Evolutionary conservation across 306 rosid species (phyloP).

Genomic region (Neltuma alba): DNA sequence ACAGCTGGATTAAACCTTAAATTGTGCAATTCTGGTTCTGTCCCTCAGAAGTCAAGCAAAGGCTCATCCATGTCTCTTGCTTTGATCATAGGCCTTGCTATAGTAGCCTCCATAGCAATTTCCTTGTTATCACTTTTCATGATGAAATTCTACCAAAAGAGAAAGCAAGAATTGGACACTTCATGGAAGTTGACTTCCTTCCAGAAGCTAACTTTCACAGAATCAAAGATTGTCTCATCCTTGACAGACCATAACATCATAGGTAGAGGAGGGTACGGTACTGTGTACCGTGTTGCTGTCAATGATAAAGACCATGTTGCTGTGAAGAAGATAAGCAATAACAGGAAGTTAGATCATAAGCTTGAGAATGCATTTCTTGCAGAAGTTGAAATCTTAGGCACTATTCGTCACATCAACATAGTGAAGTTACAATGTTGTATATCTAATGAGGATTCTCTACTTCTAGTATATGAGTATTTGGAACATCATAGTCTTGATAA

Average conservation of each 20-base stretch:
- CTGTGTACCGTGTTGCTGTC: slow-evolving; percentile 61
- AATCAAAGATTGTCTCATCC: slow-evolving; percentile 56
- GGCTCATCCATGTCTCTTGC: slow-evolving; percentile 49
- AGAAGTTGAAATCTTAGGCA: slow-evolving; percentile 71
- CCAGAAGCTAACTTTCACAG: slow-evolving; percentile 67
- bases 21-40: slow-evolving; percentile 41
- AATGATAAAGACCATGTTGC: slow-evolving; percentile 57
- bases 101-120: slow-evolving; percentile 25
- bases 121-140: slow-evolving; percentile 27
- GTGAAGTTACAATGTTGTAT: slow-evolving; percentile 75
- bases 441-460: slow-evolving; percentile 58
- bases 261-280: slow-evolving; percentile 85
- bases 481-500: slow-evolving; percentile 72
- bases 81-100: slow-evolving; percentile 47
- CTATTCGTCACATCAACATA: slow-evolving; percentile 76
- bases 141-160: slow-evolving; percentile 36
- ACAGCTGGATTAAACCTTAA: slow-evolving; percentile 36
- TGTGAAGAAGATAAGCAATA: slow-evolving; percentile 65
- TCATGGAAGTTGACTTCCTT: slow-evolving; percentile 73
- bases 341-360: slow-evolving; percentile 53
- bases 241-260: slow-evolving; percentile 53
- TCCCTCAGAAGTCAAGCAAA: slow-evolving; percentile 36
- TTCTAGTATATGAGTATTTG: slow-evolving; percentile 77
- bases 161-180: slow-evolving; percentile 38
- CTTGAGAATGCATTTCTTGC: slow-evolving; percentile 73